These are phyloP conservation scores for Trametes pubescens DNA, from an alignment of 1,284 basidiomycete species.

Conservation along the genomic window DNA sequence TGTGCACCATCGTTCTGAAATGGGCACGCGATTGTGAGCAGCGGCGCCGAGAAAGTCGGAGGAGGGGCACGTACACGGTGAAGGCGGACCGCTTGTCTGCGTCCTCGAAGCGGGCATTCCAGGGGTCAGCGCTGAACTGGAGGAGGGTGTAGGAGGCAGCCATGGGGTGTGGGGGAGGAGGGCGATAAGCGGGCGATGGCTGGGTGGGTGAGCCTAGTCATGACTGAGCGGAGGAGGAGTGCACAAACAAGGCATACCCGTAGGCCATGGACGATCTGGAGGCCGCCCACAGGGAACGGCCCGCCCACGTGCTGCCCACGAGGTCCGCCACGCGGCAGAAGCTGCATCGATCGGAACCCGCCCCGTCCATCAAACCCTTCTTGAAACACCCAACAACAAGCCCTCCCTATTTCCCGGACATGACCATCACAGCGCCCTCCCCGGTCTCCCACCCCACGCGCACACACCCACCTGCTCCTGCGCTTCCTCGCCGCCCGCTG, in stretches of 20 bases:
- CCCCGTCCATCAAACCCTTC: slow-evolving; percentile 15
- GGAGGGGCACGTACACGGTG: slow-evolving; percentile 59
- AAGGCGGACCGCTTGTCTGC: slow-evolving; percentile 68
- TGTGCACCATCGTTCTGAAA: slow-evolving; percentile 28
- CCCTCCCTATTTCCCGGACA: slow-evolving; percentile 17
- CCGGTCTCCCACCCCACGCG: slow-evolving; percentile 10
- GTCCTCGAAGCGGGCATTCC: slow-evolving; percentile 68
- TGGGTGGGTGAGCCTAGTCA: slow-evolving; percentile 19
- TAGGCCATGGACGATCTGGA: slow-evolving; percentile 22
- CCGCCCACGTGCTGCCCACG: slow-evolving; percentile 41
- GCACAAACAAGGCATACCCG: slow-evolving; percentile 37
- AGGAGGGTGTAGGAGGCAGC: slow-evolving; percentile 57
- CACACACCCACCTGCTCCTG: slow-evolving; percentile 1
- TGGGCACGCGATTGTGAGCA: slow-evolving; percentile 20
- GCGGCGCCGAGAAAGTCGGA: slow-evolving; percentile 1
- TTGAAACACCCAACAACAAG: slow-evolving; percentile 24
- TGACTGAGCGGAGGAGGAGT: slow-evolving; percentile 22
- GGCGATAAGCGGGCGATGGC: slow-evolving; percentile 8
- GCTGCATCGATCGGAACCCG: slow-evolving; percentile 33
- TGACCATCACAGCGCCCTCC: slow-evolving; percentile 19
- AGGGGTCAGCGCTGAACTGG: slow-evolving; percentile 70
- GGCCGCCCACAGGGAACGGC: slow-evolving; percentile 27
- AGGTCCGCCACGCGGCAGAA: slow-evolving; percentile 35
- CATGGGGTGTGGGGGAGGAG: slow-evolving; percentile 40
- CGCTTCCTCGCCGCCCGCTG: slow-evolving; percentile 1